Percentiles rank a stretch among this genome's conserved stretches.
These are phyloP conservation scores for Cladosporium sp. DNA, from an alignment of 2,329 filamentous ascomycete species.

Conservation along the genomic window DNA sequence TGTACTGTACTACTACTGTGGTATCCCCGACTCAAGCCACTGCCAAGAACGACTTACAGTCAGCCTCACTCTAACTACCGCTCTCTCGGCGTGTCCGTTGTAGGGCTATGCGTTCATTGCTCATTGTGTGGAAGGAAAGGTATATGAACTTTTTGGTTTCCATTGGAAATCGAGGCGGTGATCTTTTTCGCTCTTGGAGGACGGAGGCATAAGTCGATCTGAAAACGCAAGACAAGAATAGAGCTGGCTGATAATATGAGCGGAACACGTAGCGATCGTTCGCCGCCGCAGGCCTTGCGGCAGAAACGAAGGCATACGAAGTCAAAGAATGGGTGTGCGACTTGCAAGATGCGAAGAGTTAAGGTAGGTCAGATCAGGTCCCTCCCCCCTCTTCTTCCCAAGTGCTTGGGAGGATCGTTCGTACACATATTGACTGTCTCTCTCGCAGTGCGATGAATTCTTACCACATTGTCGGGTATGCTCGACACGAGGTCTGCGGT, in stretches of 20 bases:
- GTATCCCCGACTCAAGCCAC: neutral
- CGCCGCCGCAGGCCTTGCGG: neutral
- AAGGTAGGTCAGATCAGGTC: conserved; percentile 7
- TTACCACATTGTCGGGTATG: neutral
- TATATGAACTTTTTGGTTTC: neutral
- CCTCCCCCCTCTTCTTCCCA: neutral
- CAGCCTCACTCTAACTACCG: no score
- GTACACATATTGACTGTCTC: neutral
- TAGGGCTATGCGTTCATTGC: neutral
- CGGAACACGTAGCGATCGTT: neutral
- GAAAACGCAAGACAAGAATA: neutral
- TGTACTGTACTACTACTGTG: neutral
- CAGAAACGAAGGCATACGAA: conserved; percentile 18
- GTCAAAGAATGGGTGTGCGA: conserved; percentile 10
- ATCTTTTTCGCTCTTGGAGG: neutral
- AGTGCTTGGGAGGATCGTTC: neutral
- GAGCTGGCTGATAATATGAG: neutral
- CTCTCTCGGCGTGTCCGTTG: neutral
- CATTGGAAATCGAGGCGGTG: neutral
- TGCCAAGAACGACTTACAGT: neutral
- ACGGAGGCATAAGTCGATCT: neutral
- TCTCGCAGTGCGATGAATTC: neutral
- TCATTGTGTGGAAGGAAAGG: neutral
- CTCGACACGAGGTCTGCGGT: neutral
- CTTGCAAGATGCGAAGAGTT: conserved; percentile 16